Evolutionary conservation across 768 basidiomycete genomes (phyloP).

Genomic region (Vishniacozyma victoriae): DNA sequence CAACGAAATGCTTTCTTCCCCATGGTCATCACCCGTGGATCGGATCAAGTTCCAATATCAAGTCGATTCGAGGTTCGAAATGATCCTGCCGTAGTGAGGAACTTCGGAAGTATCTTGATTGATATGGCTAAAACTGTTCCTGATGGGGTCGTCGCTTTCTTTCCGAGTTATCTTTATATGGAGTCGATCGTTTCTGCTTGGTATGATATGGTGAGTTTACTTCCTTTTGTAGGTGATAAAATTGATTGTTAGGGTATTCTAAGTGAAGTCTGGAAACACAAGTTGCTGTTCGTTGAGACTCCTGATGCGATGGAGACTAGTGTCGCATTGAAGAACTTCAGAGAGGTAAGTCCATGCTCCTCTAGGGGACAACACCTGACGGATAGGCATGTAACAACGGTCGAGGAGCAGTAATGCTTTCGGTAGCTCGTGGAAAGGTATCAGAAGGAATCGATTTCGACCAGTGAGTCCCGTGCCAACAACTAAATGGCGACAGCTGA

Average conservation of each 20-base stretch:
- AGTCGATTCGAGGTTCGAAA: slow-evolving; percentile 98
- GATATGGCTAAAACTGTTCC: slow-evolving; percentile 98
- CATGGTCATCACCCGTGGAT: slow-evolving; percentile 92
- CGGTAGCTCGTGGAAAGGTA: slow-evolving; percentile 97
- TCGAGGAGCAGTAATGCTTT: slow-evolving; percentile 88
- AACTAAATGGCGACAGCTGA: not conserved
- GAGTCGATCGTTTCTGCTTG: slow-evolving; percentile 99
- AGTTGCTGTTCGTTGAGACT: slow-evolving; percentile 97
- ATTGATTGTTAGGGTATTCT: slow-evolving; percentile 72
- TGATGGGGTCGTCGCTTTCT: slow-evolving; percentile 97
- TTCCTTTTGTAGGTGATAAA: not conserved
- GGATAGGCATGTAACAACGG: slow-evolving; percentile 96
- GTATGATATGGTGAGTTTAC: slow-evolving; percentile 89
- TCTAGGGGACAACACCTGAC: slow-evolving; percentile 2
- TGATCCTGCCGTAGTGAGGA: slow-evolving; percentile 96
- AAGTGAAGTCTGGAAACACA: slow-evolving; percentile 99
- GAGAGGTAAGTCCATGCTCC: slow-evolving; percentile 58
- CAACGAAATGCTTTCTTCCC: slow-evolving; percentile 94
- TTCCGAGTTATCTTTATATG: slow-evolving; percentile 99
- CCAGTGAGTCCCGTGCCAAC: slow-evolving; percentile 51
- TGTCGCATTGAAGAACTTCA: slow-evolving; percentile 93
- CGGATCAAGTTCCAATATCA: slow-evolving; percentile 96
- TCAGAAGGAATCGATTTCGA: slow-evolving; percentile 99
- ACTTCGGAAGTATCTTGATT: slow-evolving; percentile 95
- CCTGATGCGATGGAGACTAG: slow-evolving; percentile 98